Base-by-base conservation (phyloP, 2,329 filamentous ascomycete species). In the Magnaporthiopsis poae region DNA sequence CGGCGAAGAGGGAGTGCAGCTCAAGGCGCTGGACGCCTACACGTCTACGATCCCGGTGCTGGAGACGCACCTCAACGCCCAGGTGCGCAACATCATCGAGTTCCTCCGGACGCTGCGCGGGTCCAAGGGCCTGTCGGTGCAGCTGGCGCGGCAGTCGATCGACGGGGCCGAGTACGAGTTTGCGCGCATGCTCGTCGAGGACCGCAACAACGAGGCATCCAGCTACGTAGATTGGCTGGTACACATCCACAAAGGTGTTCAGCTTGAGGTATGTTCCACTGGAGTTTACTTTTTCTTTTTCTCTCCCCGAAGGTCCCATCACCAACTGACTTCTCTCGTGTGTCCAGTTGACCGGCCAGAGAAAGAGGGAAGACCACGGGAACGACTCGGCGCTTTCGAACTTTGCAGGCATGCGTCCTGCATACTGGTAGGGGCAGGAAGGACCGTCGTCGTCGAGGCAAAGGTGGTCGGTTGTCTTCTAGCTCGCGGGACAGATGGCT, bases 221-320 rank as follows among this genome's bases (percentile, higher is more conserved):
- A 96, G 91, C 75, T 99, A 98, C 77, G 95, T 98, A 46, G 95
- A 99, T 79, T 99, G 95, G 95, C 82, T 99, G 73, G 95, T 99
- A 67, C 91, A 96, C 77, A 84, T 98, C 69, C 95, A 99, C 78
- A 89, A 94, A 72, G 88, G 90, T 71, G 95, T 99, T 70, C 93
- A 96, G 75, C 82, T 96, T 70, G 95, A 99, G 84, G 87, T 89
- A 77, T 78, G 84, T 78, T 31, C 27, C 56, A 11, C 39, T 33
- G 7, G 8, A 2, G 29, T 66, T 12, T 68, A 60, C 36, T 61
- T 65, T 66, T 65, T 3, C 12, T 27, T 25, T 1, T 33, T 36
- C 39, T 18, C 12, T 31, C n/a, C n/a, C 5, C 27, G 3, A 7
- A 36, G 3, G 27, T 31, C 18, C 46, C 56, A 33, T 60, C 46